These are phyloP conservation scores for Monoraphidium neglectum DNA, from an alignment of 139 green algal genomes.

Conservation along the genomic window DNA sequence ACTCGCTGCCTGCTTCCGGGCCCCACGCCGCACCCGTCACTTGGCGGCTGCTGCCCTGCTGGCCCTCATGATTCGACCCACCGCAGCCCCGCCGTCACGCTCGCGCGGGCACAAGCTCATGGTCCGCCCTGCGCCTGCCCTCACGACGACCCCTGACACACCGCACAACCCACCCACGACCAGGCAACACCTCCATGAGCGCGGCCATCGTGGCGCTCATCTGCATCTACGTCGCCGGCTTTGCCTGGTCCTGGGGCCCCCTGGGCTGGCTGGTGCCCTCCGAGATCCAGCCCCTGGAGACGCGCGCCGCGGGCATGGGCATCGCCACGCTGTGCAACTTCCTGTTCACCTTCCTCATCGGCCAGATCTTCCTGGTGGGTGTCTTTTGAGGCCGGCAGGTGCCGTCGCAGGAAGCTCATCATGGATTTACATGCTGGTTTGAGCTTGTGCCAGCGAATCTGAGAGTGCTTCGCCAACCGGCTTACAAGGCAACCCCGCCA, in stretches of 20 bases:
- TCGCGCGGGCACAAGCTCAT: no score
- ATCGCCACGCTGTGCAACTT: conserved; percentile 64
- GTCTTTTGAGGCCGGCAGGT: no score
- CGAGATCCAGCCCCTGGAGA: conserved; percentile 62
- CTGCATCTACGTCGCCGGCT: conserved; percentile 71
- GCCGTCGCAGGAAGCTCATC: conserved; percentile 68
- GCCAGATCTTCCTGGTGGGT: conserved; percentile 61
- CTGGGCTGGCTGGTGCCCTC: conserved; percentile 73
- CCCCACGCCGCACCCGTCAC: no score
- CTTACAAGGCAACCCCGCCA: no score
- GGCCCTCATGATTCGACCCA: no score
- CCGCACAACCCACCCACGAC: no score
- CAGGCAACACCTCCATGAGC: conserved; percentile 12
- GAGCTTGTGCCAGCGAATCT: no score
- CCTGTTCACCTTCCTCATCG: conserved; percentile 71
- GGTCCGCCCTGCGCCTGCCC: not conserved
- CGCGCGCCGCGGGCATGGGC: conserved; percentile 32
- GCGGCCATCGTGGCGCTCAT: conserved; percentile 62
- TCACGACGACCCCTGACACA: not conserved
- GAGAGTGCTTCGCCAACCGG: no score
- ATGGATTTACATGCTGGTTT: conserved; percentile 63
- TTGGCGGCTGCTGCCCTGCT: no score
- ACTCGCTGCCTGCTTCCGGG: no score
- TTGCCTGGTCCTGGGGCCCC: conserved; percentile 40
- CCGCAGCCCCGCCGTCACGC: not conserved